Base-by-base conservation (phyloP, 2,329 filamentous ascomycete genomes). In the Fusarium camptoceras region DNA sequence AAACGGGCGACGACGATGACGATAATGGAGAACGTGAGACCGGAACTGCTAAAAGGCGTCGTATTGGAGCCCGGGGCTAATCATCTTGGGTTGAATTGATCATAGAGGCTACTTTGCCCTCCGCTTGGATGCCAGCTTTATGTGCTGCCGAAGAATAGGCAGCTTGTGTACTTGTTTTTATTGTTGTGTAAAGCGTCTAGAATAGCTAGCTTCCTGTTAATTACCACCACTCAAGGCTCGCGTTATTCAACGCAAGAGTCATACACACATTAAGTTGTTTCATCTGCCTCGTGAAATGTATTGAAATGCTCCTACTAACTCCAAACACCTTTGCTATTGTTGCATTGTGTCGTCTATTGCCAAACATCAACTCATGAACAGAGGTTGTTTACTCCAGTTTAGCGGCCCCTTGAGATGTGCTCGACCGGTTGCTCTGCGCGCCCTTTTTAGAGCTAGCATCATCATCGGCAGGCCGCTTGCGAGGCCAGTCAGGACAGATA, bases 401-500 rank as follows among this genome's bases (percentile, higher is more conserved):
- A 4, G 70, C 42, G 31, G 62, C 71, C 12, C 73, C 74, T 31
- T 75, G 77, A 10, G 78, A 80, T 25, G 76, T 78, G 51, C 77
- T 78, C 5, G 79, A 79, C 16, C 76, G 71, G 44, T 79, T 76
- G 46, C 79, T 78, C 55, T 73, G 64, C 3, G 60, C 57, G 8
- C 70, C 68, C 63, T 78, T 79, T 55, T 76, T 79, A 12, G 66
- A 72, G 42, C 68, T 63, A 6, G 58, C 61, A 39, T 73, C 71
- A 30, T 81, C 78, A 34, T 78, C 76, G 6, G 76, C 74, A 8
- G 78, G 74, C 15, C 72, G 76, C 77, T 98, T 98, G 76, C 92
- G 90, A 4, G 96, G 96, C 96, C 96, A 99, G 73, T 95, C 92
- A 49, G 91, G 90, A 49, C 93, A 94, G 63, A 96, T 89, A 75